These are phyloP conservation scores for Pelargonium nanum DNA, from an alignment of 345 rosid species.

Conservation along the genomic window DNA sequence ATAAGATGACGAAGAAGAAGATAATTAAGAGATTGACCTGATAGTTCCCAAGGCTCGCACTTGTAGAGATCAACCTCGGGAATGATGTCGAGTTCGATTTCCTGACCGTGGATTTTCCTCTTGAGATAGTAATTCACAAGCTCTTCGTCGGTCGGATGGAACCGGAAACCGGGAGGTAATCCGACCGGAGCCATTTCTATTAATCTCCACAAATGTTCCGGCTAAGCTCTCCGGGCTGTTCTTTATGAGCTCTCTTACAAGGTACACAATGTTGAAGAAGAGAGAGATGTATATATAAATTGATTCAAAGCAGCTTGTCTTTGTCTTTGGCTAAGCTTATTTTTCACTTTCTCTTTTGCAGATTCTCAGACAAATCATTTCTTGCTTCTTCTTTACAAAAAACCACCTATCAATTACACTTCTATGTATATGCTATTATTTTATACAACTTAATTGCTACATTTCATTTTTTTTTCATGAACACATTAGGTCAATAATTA, in stretches of 20 bases:
- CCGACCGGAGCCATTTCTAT: conserved; percentile 49
- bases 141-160: conserved; percentile 94
- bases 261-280: too few relatives aligned
- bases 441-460: too few relatives aligned
- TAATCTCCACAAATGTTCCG: background rate
- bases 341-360: conserved; percentile 26
- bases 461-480: too few relatives aligned
- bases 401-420: too few relatives aligned
- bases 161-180: conserved; percentile 89
- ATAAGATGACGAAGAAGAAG: background rate
- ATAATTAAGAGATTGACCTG: conserved; percentile 29
- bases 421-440: too few relatives aligned
- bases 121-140: conserved; percentile 88
- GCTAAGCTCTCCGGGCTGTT: background rate
- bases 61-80: conserved; percentile 97
- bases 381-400: conserved; percentile 15
- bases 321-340: conserved; percentile 2
- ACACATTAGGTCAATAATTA: too few relatives aligned
- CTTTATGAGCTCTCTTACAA: background rate
- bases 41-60: conserved; percentile 94
- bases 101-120: conserved; percentile 69
- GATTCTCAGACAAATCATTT: conserved; percentile 32
- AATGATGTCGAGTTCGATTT: conserved; percentile 86
- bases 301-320: conserved; percentile 9
- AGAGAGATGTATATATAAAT: conserved; percentile 7